Evolutionary conservation across 345 rosid genomes (phyloP).

Genomic region (Eucalyptus melliodora): DNA sequence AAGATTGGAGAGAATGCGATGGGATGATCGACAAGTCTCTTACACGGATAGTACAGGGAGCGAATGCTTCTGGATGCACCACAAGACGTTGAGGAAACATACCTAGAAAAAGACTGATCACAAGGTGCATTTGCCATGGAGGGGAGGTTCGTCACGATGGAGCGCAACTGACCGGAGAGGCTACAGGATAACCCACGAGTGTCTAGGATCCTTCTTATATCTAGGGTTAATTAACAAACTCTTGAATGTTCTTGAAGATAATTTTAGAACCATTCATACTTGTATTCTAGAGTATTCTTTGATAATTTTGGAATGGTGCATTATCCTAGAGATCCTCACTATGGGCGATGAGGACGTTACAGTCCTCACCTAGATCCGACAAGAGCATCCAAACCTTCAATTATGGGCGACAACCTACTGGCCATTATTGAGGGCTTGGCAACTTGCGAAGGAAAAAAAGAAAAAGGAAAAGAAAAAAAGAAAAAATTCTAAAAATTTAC

Average conservation of each 20-base stretch:
- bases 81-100: not conserved
- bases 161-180: not conserved
- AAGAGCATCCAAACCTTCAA: not conserved
- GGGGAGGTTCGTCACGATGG: not conserved
- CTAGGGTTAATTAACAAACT: not conserved
- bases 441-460: accelerated
- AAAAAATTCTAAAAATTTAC: not conserved
- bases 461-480: not conserved
- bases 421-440: not conserved
- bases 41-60: not conserved
- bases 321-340: accelerated
- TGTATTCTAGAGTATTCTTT: not conserved
- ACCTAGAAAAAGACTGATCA: not conserved
- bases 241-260: accelerated
- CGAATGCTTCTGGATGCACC: not conserved
- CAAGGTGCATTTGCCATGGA: not conserved
- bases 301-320: not conserved
- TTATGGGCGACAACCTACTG: accelerated
- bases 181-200: not conserved
- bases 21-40: not conserved
- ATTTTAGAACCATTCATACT: not conserved
- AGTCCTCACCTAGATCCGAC: accelerated
- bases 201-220: not conserved
- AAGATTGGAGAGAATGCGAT: not conserved
- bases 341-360: accelerated